Conservation (phyloP, 371 early-diverging fungal genomes). For the Mortierella sp. region DNA sequence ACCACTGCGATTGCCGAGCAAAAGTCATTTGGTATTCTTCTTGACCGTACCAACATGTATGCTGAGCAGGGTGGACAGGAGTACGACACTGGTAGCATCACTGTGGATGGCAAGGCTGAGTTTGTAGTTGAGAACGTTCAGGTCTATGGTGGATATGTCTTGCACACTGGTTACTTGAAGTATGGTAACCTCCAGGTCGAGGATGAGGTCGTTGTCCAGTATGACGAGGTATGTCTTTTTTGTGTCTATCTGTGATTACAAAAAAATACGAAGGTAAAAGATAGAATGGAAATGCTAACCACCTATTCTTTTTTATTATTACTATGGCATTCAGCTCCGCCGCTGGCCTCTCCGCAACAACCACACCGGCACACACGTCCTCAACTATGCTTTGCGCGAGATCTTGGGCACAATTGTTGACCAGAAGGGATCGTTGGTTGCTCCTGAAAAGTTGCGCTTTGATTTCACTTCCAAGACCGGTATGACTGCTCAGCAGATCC, state of each 20-base stretch:
- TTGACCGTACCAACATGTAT: slow-evolving; percentile 99
- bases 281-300: background rate
- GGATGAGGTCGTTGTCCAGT: slow-evolving; percentile 79
- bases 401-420: slow-evolving; percentile 83
- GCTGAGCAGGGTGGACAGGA: slow-evolving; percentile 99
- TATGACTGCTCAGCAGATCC: slow-evolving; percentile 85
- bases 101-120: slow-evolving; percentile 84
- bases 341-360: slow-evolving; percentile 94
- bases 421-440: slow-evolving; percentile 99
- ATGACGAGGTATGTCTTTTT: slow-evolving; percentile 78
- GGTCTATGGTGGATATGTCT: slow-evolving; percentile 94
- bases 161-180: slow-evolving; percentile 96
- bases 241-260: background rate
- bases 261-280: background rate
- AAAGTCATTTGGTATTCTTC: slow-evolving; percentile 85
- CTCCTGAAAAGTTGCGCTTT: slow-evolving; percentile 97
- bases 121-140: slow-evolving; percentile 97
- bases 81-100: slow-evolving; percentile 96
- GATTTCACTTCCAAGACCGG: slow-evolving; percentile 92
- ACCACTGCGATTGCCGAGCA: slow-evolving; percentile 60
- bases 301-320: slow-evolving; percentile 9
- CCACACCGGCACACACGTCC: slow-evolving; percentile 98
- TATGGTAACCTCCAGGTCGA: slow-evolving; percentile 83
- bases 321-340: slow-evolving; percentile 62
- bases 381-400: slow-evolving; percentile 95